Evolutionary conservation across 495 filamentous ascomycete genomes (phyloP), one percentile per base, ranked within the genome.

Genomic region (Entonaema liquescens): DNA sequence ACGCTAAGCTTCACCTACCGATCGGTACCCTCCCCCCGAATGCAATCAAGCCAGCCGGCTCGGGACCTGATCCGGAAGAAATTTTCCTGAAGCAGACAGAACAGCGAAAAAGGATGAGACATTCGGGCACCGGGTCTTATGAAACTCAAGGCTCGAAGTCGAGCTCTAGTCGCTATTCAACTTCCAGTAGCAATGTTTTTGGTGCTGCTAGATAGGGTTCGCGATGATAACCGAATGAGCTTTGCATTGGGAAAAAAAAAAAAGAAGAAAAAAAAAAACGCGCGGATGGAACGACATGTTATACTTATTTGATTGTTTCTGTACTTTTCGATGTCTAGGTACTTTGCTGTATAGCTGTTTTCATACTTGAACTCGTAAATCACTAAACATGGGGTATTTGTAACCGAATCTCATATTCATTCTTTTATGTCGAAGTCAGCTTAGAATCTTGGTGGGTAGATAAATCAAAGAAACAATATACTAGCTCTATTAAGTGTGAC

Each of bases 51-150:
- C 75, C 78, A 9, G 59, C 72, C 13, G 74, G 71, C 3, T 33
- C 63, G 12, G 73, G 79, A 42, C 52, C 75, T 60, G 65, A 75
- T 7, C 67, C 81, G 42, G 81, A 83, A 63, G 74, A 82, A n/a
- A 61, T 76, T n/a, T 54, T 56, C 7, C 57, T 56, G 49, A 76
- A 76, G 65, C 72, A 62, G 67, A 63, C 59, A 31, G 64, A 65
- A 36, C 44, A 74, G 58, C 68, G 64, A 42, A 74, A 68, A 55
- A 71, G 63, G 47, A 53, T 52, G n/a, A 62, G 35, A 40, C 54
- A 62, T 19, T 60, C 64, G 9, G 26, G 62, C 17, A 40, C 38
- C 25, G 38, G 26, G 5, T 38, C 58, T 26, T 49, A 56, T 8
- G 49, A 49, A 21, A 42, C 54, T 1, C 65, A 53, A 15, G 67